Conservation (phyloP, 1,284 basidiomycete genomes). For the Cryptococcus jaspeensis region DNA sequence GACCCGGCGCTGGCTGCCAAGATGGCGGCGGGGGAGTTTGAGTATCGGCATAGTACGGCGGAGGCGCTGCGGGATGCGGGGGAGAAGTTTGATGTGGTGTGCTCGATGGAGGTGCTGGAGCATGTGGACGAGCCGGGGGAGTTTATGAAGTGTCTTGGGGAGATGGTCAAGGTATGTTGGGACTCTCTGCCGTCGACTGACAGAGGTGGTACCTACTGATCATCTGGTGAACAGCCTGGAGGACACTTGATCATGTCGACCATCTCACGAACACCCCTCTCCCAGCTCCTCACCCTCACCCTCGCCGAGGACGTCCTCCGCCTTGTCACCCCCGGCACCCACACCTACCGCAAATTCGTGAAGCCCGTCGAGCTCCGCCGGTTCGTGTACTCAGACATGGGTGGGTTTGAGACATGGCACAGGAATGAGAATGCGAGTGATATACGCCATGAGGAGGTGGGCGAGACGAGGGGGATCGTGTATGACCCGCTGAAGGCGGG, state of each 20-base stretch:
- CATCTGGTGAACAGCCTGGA: conserved; percentile 65
- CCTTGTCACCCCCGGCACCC: conserved; percentile 84
- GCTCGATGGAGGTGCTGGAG: conserved; percentile 97
- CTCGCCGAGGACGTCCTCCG: conserved; percentile 81
- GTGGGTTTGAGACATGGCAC: conserved; percentile 49
- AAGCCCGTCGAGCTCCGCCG: conserved; percentile 82
- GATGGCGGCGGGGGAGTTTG: conserved; percentile 37
- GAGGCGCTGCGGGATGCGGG: conserved; percentile 63
- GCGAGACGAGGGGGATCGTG: conserved; percentile 76
- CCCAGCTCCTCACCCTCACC: conserved; percentile 86
- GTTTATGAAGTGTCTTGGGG: conserved; percentile 77
- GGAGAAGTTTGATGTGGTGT: conserved; percentile 81
- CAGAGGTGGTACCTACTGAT: neutral
- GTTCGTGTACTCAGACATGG: conserved; percentile 69
- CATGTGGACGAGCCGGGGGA: conserved; percentile 89
- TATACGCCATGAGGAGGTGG: conserved; percentile 62
- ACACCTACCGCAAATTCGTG: conserved; percentile 87
- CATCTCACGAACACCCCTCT: conserved; percentile 88
- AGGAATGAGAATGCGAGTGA: conserved; percentile 50
- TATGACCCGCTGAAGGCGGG: conserved; percentile 73
- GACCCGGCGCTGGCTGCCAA: conserved; percentile 63
- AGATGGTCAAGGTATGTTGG: conserved; percentile 72
- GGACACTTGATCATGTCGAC: conserved; percentile 95
- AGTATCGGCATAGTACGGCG: conserved; percentile 75
- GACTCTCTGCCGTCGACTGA: neutral